Conservation (phyloP, 192 early-diverging fungal species). For the Coemansia sp. region DNA sequence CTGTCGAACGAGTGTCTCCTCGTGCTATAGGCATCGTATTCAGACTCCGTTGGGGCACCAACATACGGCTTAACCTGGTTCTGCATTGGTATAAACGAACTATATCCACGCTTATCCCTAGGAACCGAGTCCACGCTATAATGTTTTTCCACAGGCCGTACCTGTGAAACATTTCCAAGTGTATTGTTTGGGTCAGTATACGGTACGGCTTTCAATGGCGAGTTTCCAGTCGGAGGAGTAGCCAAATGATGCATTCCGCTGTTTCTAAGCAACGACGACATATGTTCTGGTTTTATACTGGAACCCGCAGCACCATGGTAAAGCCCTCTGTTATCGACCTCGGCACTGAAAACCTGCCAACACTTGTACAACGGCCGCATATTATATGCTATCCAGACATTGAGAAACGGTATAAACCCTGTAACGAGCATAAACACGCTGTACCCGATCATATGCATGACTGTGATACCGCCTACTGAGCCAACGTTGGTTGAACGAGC, state of each 20-base stretch:
- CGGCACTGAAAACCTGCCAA: conserved; percentile 43
- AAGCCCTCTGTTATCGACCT: conserved; percentile 32
- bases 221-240: conserved; percentile 1
- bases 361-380: conserved; percentile 34
- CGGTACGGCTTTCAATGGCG: background rate
- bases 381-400: conserved; percentile 39
- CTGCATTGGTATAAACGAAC: conserved; percentile 43
- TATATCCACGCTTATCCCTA: conserved; percentile 20
- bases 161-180: background rate
- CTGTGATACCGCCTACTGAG: conserved; percentile 24
- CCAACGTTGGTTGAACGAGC: conserved; percentile 19
- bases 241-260: conserved; percentile 12
- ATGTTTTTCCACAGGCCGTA: background rate
- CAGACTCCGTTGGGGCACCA: background rate
- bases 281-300: conserved; percentile 22
- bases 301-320: conserved; percentile 31
- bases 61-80: background rate
- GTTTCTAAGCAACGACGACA: background rate
- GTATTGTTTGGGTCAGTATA: background rate
- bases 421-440: conserved; percentile 17
- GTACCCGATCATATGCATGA: conserved; percentile 19
- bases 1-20: conserved; percentile 34
- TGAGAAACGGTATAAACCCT: conserved; percentile 47
- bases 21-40: conserved; percentile 17
- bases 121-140: conserved; percentile 8